Evolutionary conservation across 805 yeast species (phyloP).

Genomic region (Candida morakotiae): DNA sequence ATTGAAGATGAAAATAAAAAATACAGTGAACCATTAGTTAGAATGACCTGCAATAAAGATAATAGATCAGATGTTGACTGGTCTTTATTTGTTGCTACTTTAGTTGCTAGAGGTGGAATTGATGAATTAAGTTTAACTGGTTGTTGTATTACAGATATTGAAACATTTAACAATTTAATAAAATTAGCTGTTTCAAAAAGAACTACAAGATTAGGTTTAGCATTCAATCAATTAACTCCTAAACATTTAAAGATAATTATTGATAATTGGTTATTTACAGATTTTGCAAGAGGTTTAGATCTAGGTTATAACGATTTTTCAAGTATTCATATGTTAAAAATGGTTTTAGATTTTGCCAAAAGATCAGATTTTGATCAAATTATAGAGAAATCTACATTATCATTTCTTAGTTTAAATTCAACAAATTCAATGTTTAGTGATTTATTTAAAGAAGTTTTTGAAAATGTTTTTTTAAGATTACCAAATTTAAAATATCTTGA

Average conservation of each 20-base stretch:
- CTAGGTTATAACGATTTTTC: conserved; percentile 76
- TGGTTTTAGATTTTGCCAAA: conserved; percentile 29
- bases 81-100: conserved; percentile 67
- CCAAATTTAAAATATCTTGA: conserved; percentile 70
- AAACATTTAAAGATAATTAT: conserved; percentile 54
- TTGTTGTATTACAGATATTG: conserved; percentile 55
- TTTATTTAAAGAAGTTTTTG: conserved; percentile 44
- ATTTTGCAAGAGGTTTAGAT: conserved; percentile 66
- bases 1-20: conserved; percentile 13
- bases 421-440: conserved; percentile 54
- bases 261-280: conserved; percentile 52
- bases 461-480: conserved; percentile 47
- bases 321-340: conserved; percentile 26
- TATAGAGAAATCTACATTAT: conserved; percentile 21
- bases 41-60: conserved; percentile 46
- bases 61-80: conserved; percentile 80
- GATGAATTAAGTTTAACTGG: conserved; percentile 81
- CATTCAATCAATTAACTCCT: conserved; percentile 60
- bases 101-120: conserved; percentile 67
- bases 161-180: conserved; percentile 52
- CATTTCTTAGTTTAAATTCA: conserved; percentile 59
- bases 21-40: conserved; percentile 22
- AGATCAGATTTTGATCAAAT: conserved; percentile 16
- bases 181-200: conserved; percentile 49
- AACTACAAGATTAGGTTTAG: conserved; percentile 70